These are phyloP conservation scores for Pichia membranifaciens DNA, from an alignment of 805 yeast genomes.

Conservation along the genomic window DNA sequence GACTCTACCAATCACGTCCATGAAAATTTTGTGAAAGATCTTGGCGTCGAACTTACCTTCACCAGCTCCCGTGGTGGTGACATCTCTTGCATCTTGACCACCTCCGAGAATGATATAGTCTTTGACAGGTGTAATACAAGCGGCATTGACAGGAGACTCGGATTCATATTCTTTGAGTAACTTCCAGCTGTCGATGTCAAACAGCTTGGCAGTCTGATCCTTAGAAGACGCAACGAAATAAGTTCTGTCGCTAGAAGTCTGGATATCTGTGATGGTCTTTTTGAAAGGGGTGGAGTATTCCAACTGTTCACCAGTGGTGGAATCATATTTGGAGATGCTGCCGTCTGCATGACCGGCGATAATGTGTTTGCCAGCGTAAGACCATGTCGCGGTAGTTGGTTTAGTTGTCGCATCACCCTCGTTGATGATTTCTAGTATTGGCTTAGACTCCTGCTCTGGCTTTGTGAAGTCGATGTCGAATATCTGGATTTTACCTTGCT, in stretches of 20 bases:
- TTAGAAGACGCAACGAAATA: slow-evolving; percentile 91
- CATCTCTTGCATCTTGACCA: slow-evolving; percentile 98
- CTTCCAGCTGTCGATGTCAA: slow-evolving; percentile 72
- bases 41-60: slow-evolving; percentile 98
- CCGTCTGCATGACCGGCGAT: slow-evolving; percentile 91
- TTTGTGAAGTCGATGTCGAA: slow-evolving; percentile 50
- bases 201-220: slow-evolving; percentile 76
- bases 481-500: slow-evolving; percentile 67
- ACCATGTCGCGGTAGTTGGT: slow-evolving; percentile 83
- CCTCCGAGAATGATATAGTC: slow-evolving; percentile 94
- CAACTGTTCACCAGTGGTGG: slow-evolving; percentile 65
- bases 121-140: slow-evolving; percentile 88
- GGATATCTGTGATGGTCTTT: slow-evolving; percentile 77
- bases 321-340: slow-evolving; percentile 70
- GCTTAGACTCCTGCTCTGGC: slow-evolving; percentile 45
- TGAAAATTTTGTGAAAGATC: slow-evolving; percentile 89
- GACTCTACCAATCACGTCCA: slow-evolving; percentile 94
- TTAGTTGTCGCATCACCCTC: slow-evolving; percentile 46
- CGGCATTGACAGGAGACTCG: slow-evolving; percentile 93
- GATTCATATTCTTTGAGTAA: slow-evolving; percentile 70
- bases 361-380: slow-evolving; percentile 65
- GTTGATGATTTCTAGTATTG: slow-evolving; percentile 49
- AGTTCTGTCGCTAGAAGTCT: slow-evolving; percentile 78
- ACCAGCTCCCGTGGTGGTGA: slow-evolving; percentile 88
- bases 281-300: slow-evolving; percentile 64